Conservation (phyloP, 1,284 basidiomycete genomes). For the Leccinum pachyderme region DNA sequence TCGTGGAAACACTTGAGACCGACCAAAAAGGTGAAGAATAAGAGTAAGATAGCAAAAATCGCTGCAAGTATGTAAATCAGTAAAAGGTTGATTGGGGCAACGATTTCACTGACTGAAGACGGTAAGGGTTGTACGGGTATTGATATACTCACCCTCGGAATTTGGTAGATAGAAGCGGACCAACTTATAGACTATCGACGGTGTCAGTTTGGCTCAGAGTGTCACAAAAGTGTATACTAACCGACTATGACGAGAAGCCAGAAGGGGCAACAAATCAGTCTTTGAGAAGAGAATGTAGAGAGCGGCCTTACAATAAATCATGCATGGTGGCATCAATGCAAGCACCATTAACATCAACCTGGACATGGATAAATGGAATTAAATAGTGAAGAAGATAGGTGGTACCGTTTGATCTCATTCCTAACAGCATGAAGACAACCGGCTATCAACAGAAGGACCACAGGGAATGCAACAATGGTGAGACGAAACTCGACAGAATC, state of each 20-base stretch:
- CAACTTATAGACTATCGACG: constrained; percentile 67
- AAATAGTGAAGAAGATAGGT: constrained; percentile 1
- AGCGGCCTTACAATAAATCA: constrained; percentile 62
- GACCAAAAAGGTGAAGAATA: constrained; percentile 69
- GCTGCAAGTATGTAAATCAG: constrained; percentile 41
- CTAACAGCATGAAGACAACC: constrained; percentile 69
- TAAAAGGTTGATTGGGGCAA: background rate
- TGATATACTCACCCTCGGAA: constrained; percentile 53
- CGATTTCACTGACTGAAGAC: constrained; percentile 64
- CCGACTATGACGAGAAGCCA: constrained; percentile 38
- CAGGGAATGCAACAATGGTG: constrained; percentile 77
- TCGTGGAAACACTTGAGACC: constrained; percentile 77
- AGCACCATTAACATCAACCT: constrained; percentile 69
- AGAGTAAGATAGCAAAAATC: constrained; percentile 68
- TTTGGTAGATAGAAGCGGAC: constrained; percentile 70
- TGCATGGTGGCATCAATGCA: constrained; percentile 70
- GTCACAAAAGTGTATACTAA: constrained; percentile 9
- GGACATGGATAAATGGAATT: constrained; percentile 1
- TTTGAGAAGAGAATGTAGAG: constrained; percentile 9
- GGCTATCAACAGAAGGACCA: constrained; percentile 69
- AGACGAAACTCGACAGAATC: constrained; percentile 74
- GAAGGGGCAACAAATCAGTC: constrained; percentile 9
- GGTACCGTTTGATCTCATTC: constrained; percentile 74
- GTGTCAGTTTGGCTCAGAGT: constrained; percentile 3
- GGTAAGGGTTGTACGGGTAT: constrained; percentile 73